Evolutionary conservation across 768 basidiomycete species (phyloP).

Genomic region (Phanerochaete carnosa): DNA sequence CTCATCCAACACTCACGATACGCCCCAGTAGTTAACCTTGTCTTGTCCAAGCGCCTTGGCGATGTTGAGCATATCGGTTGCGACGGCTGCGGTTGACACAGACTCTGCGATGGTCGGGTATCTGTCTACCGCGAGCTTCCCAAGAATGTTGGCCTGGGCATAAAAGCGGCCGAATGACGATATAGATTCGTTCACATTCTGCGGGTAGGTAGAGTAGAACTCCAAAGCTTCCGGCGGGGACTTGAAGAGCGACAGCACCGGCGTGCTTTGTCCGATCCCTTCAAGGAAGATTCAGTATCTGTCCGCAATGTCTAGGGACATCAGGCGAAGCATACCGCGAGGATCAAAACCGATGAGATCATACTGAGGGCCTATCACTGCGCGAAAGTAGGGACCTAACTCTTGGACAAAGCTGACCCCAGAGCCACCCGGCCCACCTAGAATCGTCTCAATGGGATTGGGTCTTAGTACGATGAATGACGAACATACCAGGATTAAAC

Average conservation of each 20-base stretch:
- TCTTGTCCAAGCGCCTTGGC: conserved; percentile 14
- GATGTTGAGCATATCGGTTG: conserved; percentile 18
- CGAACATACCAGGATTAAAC: conserved; percentile 13
- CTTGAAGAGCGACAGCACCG: neutral
- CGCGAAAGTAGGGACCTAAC: conserved; percentile 4
- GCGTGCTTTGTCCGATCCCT: neutral
- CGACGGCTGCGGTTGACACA: conserved; percentile 12
- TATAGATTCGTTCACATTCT: neutral
- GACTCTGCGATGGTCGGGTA: neutral
- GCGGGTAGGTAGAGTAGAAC: neutral
- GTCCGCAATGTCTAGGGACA: neutral
- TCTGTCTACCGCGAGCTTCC: neutral
- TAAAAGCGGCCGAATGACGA: neutral
- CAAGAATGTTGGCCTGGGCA: neutral
- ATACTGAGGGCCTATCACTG: conserved; percentile 19
- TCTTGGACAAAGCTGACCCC: conserved; percentile 19
- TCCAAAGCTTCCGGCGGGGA: neutral
- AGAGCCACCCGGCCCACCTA: conserved; percentile 22
- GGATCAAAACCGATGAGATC: conserved; percentile 29
- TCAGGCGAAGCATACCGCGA: conserved; percentile 11
- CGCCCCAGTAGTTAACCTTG: conserved; percentile 16
- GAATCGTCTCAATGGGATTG: neutral
- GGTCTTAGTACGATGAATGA: neutral
- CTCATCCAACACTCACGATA: neutral
- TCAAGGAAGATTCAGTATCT: neutral